Conservation (phyloP, 176 grass and related monocot species). For the Dactylis glomerata region DNA sequence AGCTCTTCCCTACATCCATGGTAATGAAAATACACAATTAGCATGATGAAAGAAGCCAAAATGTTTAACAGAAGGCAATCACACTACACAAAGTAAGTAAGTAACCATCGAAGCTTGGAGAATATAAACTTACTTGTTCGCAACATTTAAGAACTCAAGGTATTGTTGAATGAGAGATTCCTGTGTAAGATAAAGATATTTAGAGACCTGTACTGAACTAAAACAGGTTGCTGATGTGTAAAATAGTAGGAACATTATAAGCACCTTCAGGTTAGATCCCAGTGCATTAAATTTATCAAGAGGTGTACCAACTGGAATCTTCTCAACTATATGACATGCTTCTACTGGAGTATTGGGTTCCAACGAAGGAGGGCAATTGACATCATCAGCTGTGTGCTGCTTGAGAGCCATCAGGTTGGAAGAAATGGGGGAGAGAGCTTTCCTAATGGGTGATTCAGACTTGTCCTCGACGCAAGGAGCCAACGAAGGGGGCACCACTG, state of each 20-base stretch:
- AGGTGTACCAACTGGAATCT: slow-evolving; percentile 46
- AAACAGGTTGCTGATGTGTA: background rate
- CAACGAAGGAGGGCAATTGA: slow-evolving; percentile 6
- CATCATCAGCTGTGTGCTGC: slow-evolving; percentile 25
- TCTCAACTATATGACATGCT: slow-evolving; percentile 27
- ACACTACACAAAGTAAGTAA: slow-evolving; percentile 4
- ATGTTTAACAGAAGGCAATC: background rate
- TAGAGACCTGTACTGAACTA: slow-evolving; percentile 15
- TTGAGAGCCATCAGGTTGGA: slow-evolving; percentile 38
- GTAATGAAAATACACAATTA: slow-evolving; percentile 37
- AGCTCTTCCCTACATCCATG: slow-evolving; percentile 80
- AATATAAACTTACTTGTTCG: slow-evolving; percentile 62
- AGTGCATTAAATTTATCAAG: slow-evolving; percentile 67
- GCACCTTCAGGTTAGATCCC: slow-evolving; percentile 70
- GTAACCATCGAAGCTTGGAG: slow-evolving; percentile 5
- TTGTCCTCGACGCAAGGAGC: slow-evolving; percentile 53
- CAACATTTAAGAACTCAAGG: slow-evolving; percentile 72
- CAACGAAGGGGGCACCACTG: slow-evolving; percentile 28
- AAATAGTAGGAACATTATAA: background rate
- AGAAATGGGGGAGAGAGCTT: slow-evolving; percentile 74
- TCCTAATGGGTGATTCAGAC: slow-evolving; percentile 54
- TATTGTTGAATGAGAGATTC: slow-evolving; percentile 81
- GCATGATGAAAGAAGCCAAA: background rate
- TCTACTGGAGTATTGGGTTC: slow-evolving; percentile 49
- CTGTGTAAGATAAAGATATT: slow-evolving; percentile 31